Conservation (phyloP, 352 stramenopile genomes). For the Salisapilia sapeloensis region DNA sequence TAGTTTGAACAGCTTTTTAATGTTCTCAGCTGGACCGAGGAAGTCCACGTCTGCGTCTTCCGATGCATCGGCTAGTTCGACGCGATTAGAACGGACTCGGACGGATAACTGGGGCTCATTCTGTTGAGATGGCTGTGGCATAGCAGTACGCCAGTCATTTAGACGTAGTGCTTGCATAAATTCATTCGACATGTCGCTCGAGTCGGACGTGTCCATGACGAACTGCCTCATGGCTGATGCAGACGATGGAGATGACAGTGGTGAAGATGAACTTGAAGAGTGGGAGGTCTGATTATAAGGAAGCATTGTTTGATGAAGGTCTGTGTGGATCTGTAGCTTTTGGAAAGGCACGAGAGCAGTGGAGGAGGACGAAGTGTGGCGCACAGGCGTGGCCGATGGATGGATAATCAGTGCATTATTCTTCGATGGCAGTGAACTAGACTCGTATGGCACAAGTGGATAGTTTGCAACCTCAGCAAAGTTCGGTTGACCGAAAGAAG, state of each 20-base stretch:
- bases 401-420: too few species aligned
- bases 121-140: constrained; percentile 6
- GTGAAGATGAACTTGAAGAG: constrained; percentile 1
- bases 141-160: constrained; percentile 12
- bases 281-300: constrained; percentile 13
- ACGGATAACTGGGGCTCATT: constrained; percentile 59
- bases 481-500: background rate
- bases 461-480: constrained; percentile 18
- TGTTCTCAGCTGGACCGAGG: constrained; percentile 65
- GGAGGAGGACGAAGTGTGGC: too few species aligned
- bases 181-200: constrained; percentile 20
- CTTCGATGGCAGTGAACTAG: too few species aligned
- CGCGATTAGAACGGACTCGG: constrained; percentile 31
- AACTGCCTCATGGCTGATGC: constrained; percentile 7
- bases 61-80: constrained; percentile 49
- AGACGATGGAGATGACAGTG: background rate
- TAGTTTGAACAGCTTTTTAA: constrained; percentile 78
- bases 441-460: constrained; percentile 29
- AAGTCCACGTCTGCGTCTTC: constrained; percentile 66
- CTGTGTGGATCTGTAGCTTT: constrained; percentile 63
- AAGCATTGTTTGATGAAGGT: constrained; percentile 54
- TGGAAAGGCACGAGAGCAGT: constrained; percentile 66
- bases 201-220: constrained; percentile 5
- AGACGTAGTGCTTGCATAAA: constrained; percentile 56
- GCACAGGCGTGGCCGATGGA: constrained; percentile 1